These are phyloP conservation scores for Fusarium dimerum DNA, from an alignment of 2,329 filamentous ascomycete genomes.

Conservation along the genomic window DNA sequence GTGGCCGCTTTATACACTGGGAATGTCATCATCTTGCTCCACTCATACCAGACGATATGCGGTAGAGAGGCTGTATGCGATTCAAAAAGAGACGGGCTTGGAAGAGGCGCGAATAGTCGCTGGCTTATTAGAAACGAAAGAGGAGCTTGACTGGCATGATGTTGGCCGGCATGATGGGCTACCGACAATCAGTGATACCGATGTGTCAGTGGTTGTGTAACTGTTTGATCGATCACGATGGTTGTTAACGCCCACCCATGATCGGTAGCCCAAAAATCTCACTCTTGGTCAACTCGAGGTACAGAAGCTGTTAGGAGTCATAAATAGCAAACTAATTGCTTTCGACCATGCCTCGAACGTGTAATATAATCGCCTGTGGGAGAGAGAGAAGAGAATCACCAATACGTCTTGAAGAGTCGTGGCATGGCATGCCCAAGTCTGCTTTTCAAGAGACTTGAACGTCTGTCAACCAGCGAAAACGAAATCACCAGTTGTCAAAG, in stretches of 20 bases:
- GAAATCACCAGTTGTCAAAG: slow-evolving; percentile 80
- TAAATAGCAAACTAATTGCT: neutral
- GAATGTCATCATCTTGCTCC: slow-evolving; percentile 48
- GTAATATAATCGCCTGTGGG: neutral
- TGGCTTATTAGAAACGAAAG: slow-evolving; percentile 41
- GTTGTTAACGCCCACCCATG: neutral
- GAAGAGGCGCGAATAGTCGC: slow-evolving; percentile 47
- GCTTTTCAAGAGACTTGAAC: neutral
- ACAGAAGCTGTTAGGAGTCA: neutral
- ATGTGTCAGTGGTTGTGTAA: slow-evolving; percentile 31
- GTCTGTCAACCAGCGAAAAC: neutral
- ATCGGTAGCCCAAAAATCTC: too few relatives aligned
- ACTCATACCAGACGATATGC: slow-evolving; percentile 44
- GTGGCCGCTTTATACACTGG: slow-evolving; percentile 52
- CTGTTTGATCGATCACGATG: neutral
- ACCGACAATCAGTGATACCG: slow-evolving; percentile 27
- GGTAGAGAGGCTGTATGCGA: slow-evolving; percentile 44
- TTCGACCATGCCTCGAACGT: neutral
- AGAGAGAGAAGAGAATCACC: neutral
- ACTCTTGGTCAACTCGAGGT: neutral
- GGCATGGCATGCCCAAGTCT: slow-evolving; percentile 18
- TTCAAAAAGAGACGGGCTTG: slow-evolving; percentile 48
- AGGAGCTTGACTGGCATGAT: neutral
- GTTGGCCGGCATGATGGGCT: slow-evolving; percentile 20
- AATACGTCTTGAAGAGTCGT: neutral